Conservation (phyloP, 2,329 filamentous ascomycete species). For the Stachybotrys elegans region DNA sequence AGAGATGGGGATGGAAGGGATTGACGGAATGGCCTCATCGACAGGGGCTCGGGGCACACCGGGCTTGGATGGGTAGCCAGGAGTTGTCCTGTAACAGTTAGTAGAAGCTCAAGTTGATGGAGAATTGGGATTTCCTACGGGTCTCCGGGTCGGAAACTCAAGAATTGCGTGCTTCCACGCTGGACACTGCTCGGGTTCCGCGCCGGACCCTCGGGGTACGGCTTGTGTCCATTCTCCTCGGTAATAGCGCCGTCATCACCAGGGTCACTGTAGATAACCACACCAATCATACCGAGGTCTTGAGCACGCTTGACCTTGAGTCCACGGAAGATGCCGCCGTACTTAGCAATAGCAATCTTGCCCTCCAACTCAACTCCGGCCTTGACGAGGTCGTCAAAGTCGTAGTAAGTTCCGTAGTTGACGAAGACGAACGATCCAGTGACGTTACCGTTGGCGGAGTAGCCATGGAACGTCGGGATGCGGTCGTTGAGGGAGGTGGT, state of each 20-base stretch:
- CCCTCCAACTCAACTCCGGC: conserved; percentile 73
- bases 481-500: conserved; percentile 68
- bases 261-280: conserved; percentile 80
- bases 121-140: conserved; percentile 40
- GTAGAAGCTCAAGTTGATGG: not conserved
- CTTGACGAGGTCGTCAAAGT: conserved; percentile 75
- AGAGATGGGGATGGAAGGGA: conserved; percentile 88
- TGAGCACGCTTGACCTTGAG: conserved; percentile 91
- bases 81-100: conserved; percentile 58
- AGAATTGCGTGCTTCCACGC: conserved; percentile 77
- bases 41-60: conserved; percentile 73
- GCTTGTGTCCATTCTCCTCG: conserved; percentile 70
- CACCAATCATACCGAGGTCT: conserved; percentile 84
- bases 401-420: conserved; percentile 83
- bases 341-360: conserved; percentile 83
- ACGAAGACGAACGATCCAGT: conserved; percentile 83
- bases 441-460: conserved; percentile 87
- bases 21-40: conserved; percentile 67
- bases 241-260: conserved; percentile 82
- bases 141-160: conserved; percentile 66
- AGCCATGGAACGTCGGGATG: conserved; percentile 90
- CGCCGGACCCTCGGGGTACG: conserved; percentile 83
- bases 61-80: conserved; percentile 88
- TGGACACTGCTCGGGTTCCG: conserved; percentile 86
- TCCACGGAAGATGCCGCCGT: conserved; percentile 82